phyloP scores from a whole-genome alignment of 2,329 filamentous ascomycete genomes.

The Colletotrichum filicis region DNA sequence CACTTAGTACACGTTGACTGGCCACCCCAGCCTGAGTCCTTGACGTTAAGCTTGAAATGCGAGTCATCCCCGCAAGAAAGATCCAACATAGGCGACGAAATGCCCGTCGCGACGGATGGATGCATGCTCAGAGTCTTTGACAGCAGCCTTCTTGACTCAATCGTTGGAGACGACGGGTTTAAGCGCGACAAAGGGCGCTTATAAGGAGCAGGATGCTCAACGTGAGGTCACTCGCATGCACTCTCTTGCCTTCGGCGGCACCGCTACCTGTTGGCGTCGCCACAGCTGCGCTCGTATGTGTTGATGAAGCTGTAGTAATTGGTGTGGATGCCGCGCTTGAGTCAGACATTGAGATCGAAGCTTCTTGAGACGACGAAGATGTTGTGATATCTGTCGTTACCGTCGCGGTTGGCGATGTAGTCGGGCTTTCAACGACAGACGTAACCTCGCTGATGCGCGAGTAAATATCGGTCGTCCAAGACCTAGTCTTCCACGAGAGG shows the following conservation, averaged over 20 bases:
- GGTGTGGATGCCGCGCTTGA: not conserved
- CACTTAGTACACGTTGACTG: no score
- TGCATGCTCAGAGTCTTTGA: not conserved
- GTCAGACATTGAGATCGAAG: not conserved
- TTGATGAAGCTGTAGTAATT: not conserved
- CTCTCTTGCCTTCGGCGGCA: not conserved
- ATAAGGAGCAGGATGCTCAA: not conserved
- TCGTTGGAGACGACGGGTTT: not conserved
- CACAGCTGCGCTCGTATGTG: not conserved
- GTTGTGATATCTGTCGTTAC: not conserved
- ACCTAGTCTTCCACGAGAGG: not conserved
- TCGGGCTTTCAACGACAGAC: not conserved
- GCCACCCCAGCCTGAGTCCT: not conserved
- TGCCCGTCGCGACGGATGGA: not conserved
- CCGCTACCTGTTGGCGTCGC: not conserved
- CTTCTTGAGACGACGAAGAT: not conserved
- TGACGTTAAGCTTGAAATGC: not conserved
- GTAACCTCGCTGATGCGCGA: not conserved
- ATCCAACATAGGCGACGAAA: not conserved
- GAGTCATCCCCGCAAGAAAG: not conserved
- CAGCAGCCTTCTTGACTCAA: not conserved
- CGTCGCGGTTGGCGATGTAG: not conserved
- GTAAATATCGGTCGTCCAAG: not conserved
- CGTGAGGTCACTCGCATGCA: not conserved
- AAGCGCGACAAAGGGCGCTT: not conserved